Conservation (phyloP, 2,329 filamentous ascomycete genomes). For the Fusarium newnesense region DNA sequence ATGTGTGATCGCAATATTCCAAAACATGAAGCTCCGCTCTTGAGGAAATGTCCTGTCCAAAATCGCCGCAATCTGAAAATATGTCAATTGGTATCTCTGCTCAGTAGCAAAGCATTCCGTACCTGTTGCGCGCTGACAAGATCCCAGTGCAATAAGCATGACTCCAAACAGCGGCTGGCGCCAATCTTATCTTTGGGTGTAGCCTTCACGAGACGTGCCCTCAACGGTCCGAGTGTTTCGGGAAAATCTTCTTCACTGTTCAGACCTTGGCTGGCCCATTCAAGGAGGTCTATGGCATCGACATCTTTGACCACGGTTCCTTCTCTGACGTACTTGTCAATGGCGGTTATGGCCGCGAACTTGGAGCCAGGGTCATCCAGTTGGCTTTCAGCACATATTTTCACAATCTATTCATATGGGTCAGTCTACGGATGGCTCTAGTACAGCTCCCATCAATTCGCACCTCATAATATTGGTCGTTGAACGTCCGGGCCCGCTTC, state of each 20-base stretch:
- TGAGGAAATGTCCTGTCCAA: constrained; percentile 62
- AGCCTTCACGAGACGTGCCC: constrained; percentile 63
- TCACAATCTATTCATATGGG: constrained; percentile 52
- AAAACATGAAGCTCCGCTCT: constrained; percentile 62
- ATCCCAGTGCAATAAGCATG: constrained; percentile 66
- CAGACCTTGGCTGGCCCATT: constrained; percentile 61
- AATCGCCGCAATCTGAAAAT: constrained; percentile 60
- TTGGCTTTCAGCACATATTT: constrained; percentile 62
- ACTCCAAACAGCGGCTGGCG: constrained; percentile 59
- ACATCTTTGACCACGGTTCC: constrained; percentile 59
- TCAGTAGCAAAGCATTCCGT: constrained; percentile 9
- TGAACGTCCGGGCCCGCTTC: constrained; percentile 59
- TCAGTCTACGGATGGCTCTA: constrained; percentile 5
- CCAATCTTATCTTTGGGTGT: constrained; percentile 58
- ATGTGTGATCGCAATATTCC: constrained; percentile 65
- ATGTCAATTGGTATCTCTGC: constrained; percentile 4
- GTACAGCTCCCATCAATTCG: not conserved
- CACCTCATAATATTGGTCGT: constrained; percentile 68
- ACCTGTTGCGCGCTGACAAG: constrained; percentile 68
- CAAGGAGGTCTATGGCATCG: constrained; percentile 64
- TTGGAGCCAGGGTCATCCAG: constrained; percentile 61
- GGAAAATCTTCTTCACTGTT: constrained; percentile 54
- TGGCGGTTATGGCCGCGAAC: constrained; percentile 55
- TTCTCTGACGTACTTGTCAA: constrained; percentile 60
- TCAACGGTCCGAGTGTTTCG: constrained; percentile 61